phyloP scores from a whole-genome alignment of 2,329 filamentous ascomycete genomes.

The Botrytis fragariae region DNA sequence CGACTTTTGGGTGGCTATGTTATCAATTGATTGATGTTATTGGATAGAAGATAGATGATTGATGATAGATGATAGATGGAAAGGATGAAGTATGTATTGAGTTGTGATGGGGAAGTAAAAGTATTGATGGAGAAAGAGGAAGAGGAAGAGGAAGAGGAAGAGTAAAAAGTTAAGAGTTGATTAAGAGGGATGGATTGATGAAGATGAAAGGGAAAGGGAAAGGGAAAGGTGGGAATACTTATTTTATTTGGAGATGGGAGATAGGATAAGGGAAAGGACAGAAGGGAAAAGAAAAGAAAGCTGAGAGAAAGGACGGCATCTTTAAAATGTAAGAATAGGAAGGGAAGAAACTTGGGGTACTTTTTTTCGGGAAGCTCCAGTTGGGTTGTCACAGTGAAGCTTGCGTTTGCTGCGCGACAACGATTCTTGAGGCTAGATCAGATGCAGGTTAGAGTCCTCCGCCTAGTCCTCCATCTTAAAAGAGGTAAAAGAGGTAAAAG shows the following conservation, averaged over 20 bases:
- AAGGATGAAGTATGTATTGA: neutral
- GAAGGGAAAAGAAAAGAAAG: slow-evolving; percentile 21
- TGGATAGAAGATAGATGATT: neutral
- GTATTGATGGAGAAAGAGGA: slow-evolving; percentile 13
- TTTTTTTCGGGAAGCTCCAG: slow-evolving; percentile 24
- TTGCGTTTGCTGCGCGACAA: slow-evolving; percentile 17
- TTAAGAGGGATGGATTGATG: neutral
- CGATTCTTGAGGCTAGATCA: slow-evolving; percentile 12
- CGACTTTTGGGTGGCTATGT: slow-evolving; percentile 3
- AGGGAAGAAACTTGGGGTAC: slow-evolving; percentile 21
- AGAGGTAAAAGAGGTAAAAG: neutral
- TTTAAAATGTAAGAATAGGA: neutral
- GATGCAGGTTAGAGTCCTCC: neutral
- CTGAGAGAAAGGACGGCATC: slow-evolving; percentile 15
- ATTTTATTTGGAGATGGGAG: slow-evolving; percentile 20
- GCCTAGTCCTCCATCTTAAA: neutral
- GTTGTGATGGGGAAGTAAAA: neutral
- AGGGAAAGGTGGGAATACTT: slow-evolving; percentile 26
- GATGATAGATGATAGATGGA: slow-evolving; percentile 11
- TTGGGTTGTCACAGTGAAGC: slow-evolving; percentile 21
- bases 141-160: slow-evolving; percentile 9
- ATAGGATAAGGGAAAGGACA: neutral
- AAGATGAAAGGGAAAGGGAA: neutral
- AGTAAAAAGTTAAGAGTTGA: slow-evolving; percentile 14
- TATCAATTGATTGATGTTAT: slow-evolving; percentile 22